Percentiles rank a stretch among this genome's conserved stretches.
phyloP scores from a whole-genome alignment of 805 yeast genomes.

The Teunomyces kruisii region DNA sequence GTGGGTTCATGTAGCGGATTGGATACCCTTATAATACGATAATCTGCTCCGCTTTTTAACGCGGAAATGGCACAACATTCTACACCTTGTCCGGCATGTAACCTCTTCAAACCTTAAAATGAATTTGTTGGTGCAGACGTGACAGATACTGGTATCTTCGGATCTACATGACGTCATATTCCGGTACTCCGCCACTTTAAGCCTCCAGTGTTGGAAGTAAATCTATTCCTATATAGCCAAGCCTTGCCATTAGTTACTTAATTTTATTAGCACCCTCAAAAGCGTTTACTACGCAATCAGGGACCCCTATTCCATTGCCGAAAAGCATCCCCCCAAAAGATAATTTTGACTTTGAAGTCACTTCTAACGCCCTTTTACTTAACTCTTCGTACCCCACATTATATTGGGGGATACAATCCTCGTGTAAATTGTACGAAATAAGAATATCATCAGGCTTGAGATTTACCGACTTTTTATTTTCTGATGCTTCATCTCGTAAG shows the following conservation, averaged over 20 bases:
- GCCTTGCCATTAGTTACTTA: neutral
- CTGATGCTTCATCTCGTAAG: constrained; percentile 24
- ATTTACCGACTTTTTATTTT: constrained; percentile 7
- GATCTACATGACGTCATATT: neutral
- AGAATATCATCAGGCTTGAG: constrained; percentile 26
- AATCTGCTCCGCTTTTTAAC: neutral
- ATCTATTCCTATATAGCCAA: neutral
- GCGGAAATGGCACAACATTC: neutral
- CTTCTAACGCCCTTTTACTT: constrained; percentile 34
- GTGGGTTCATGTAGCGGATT: no score
- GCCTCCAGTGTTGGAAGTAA: neutral
- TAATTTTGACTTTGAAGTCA: constrained; percentile 26
- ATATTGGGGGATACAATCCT: constrained; percentile 76
- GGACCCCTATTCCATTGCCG: constrained; percentile 83
- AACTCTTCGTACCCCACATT: constrained; percentile 63
- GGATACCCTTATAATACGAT: neutral
- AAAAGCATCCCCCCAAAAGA: constrained; percentile 76
- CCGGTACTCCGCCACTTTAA: neutral
- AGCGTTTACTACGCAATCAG: constrained; percentile 74
- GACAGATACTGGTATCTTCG: neutral
- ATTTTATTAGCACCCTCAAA: constrained; percentile 50
- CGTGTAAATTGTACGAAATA: constrained; percentile 32
- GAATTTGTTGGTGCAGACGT: no score
- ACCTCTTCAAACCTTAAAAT: neutral
- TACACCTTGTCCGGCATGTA: neutral